Conservation (phyloP, 257 asterid genomes). For the Solanum ossicruentum region DNA sequence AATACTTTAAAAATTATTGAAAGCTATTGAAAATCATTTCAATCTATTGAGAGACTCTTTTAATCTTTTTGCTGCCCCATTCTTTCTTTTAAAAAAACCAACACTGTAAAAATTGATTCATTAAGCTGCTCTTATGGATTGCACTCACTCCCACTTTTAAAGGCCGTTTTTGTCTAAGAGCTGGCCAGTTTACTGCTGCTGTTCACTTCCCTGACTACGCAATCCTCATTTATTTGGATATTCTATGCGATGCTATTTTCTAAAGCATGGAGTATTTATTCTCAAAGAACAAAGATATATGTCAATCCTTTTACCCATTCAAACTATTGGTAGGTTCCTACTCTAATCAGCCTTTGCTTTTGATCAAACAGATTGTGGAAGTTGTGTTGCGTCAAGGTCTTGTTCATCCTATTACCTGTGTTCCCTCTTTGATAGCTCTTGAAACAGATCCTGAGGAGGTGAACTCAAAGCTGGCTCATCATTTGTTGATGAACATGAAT, state of each 20-base stretch:
- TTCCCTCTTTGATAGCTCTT: conserved; percentile 93
- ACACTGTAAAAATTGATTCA: neutral
- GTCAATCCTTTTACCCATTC: neutral
- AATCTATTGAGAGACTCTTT: too few relatives aligned
- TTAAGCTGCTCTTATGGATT: neutral
- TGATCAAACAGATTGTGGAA: conserved; percentile 57
- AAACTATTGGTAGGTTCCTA: neutral
- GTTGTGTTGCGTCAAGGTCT: conserved; percentile 97
- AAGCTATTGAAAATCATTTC: too few relatives aligned
- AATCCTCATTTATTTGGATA: neutral
- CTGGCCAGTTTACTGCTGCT: neutral
- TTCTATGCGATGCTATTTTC: neutral
- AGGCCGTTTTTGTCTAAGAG: neutral
- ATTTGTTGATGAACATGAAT: conserved; percentile 88
- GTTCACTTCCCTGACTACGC: neutral
- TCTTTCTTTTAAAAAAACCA: too few relatives aligned
- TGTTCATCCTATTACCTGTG: conserved; percentile 97
- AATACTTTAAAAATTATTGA: too few relatives aligned
- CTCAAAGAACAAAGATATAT: neutral
- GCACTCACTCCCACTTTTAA: neutral
- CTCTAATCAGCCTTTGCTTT: neutral
- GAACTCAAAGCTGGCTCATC: conserved; percentile 83
- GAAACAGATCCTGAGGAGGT: conserved; percentile 86
- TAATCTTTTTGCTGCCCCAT: too few relatives aligned
- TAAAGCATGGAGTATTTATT: neutral